These are phyloP conservation scores for Fomitopsis palustris DNA, from an alignment of 1,284 basidiomycete genomes.

Conservation along the genomic window DNA sequence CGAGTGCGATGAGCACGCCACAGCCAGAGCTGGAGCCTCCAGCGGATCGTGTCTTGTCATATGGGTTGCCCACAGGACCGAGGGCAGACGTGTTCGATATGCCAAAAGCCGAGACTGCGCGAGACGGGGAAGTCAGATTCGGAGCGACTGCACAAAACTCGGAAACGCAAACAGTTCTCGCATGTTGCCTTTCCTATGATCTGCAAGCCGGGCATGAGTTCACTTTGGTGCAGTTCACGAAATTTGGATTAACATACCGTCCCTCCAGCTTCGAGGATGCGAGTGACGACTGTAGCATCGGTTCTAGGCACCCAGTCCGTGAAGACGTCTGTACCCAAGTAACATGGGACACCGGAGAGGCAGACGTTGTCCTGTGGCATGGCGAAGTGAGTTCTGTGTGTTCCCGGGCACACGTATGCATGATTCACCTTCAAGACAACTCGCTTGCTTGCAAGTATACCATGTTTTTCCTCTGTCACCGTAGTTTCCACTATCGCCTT, in stretches of 20 bases:
- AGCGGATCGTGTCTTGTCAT: conserved; percentile 39
- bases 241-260: conserved; percentile 16
- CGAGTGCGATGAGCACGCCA: conserved; percentile 38
- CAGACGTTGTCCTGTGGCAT: conserved; percentile 34
- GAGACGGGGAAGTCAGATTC: background rate
- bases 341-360: conserved; percentile 34
- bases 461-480: conserved; percentile 6
- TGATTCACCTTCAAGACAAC: conserved; percentile 16
- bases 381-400: background rate
- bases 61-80: conserved; percentile 42
- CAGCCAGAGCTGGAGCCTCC: conserved; percentile 46
- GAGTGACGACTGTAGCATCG: conserved; percentile 43
- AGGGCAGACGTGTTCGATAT: conserved; percentile 36
- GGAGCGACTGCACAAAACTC: background rate
- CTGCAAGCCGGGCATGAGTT: conserved; percentile 1
- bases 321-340: conserved; percentile 35
- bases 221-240: background rate
- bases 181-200: conserved; percentile 41
- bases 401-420: background rate
- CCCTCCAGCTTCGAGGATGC: conserved; percentile 42
- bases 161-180: conserved; percentile 27
- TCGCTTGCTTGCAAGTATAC: conserved; percentile 14
- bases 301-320: conserved; percentile 31
- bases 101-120: conserved; percentile 32
- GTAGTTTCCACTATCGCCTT: conserved; percentile 14